Percentiles rank a stretch among this genome's conserved stretches.
Conservation (phyloP, 2,329 filamentous ascomycete genomes). For the Claviceps sp. region DNA sequence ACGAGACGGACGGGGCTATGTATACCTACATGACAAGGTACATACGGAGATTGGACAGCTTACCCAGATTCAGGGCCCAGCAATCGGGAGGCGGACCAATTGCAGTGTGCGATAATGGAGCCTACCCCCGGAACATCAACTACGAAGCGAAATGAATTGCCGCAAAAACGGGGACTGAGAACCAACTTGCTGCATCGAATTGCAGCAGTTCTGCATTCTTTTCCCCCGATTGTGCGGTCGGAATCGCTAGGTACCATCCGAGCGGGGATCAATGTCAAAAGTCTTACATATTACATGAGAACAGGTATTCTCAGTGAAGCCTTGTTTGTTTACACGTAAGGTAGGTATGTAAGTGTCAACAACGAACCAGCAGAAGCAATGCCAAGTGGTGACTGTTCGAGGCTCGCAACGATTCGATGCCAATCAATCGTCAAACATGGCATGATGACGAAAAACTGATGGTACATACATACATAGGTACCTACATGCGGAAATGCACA, state of each 20-base stretch:
- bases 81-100: not conserved
- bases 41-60: too few species aligned
- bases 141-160: slow-evolving; percentile 19
- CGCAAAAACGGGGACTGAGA: slow-evolving; percentile 5
- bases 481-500: too few species aligned
- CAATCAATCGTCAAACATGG: too few species aligned
- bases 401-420: too few species aligned
- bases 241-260: not conserved
- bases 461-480: too few species aligned
- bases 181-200: slow-evolving; percentile 1
- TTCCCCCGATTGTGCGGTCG: not conserved
- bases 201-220: not conserved
- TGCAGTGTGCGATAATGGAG: slow-evolving; percentile 4
- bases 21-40: too few species aligned
- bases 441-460: too few species aligned
- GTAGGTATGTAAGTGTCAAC: not conserved
- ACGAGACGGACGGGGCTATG: not conserved
- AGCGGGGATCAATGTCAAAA: not conserved
- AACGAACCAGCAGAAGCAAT: too few species aligned
- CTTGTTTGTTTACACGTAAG: not conserved
- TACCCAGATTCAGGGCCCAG: not conserved
- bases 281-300: too few species aligned
- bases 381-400: too few species aligned
- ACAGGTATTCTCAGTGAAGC: not conserved
- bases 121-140: slow-evolving; percentile 14